These are phyloP conservation scores for Eleusine indica DNA, from an alignment of 176 grass and related monocot species.

Conservation along the genomic window DNA sequence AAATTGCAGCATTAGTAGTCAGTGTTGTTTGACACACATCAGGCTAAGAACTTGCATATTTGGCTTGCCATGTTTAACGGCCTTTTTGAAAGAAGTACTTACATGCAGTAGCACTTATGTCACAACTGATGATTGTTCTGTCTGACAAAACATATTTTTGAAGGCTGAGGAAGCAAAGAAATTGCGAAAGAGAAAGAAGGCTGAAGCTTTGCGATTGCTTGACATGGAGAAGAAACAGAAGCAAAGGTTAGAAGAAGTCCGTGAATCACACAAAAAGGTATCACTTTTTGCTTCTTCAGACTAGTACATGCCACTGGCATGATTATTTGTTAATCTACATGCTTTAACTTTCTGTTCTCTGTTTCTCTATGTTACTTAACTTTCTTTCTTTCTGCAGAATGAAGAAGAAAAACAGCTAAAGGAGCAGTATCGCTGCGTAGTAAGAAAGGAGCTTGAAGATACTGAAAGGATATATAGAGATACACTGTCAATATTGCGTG, in stretches of 20 bases:
- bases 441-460: constrained; percentile 76
- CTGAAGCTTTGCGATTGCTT: constrained; percentile 62
- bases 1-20: background rate
- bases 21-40: constrained; percentile 28
- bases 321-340: background rate
- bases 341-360: constrained; percentile 8
- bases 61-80: background rate
- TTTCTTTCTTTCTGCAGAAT: constrained; percentile 58
- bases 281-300: constrained; percentile 6
- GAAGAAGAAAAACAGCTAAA: constrained; percentile 83
- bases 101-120: background rate
- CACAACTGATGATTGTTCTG: background rate
- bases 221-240: constrained; percentile 96
- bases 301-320: background rate
- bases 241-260: constrained; percentile 88
- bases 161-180: constrained; percentile 86
- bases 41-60: background rate
- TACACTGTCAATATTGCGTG: constrained; percentile 71
- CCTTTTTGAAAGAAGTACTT: background rate
- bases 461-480: constrained; percentile 62
- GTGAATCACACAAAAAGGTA: constrained; percentile 88
- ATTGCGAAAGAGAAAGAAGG: constrained; percentile 80
- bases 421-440: constrained; percentile 59
- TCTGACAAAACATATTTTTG: constrained; percentile 22
- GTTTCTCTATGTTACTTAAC: constrained; percentile 11